Base-by-base conservation (phyloP, 2,329 filamentous ascomycete species). In the Laburnicola sp. region DNA sequence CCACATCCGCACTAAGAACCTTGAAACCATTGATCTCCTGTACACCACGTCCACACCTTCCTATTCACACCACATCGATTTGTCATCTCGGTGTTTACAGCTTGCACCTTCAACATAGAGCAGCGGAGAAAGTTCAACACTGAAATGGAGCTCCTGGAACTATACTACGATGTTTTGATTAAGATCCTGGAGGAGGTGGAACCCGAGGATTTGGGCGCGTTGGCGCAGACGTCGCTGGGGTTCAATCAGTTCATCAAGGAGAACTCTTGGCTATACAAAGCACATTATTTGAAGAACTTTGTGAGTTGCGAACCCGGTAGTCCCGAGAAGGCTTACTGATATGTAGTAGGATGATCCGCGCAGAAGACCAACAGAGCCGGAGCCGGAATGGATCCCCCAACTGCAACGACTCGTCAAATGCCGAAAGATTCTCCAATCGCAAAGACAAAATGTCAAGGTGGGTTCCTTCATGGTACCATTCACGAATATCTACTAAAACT, bases 191-290 rank as follows among this genome's bases (percentile, higher is more conserved):
- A 69, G 34, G 66, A 70, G 36, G 47, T 71, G 21, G 54, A 70
- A 2, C 63, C 69, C 2, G 57, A 56, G 25, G 69, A 72, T 45
- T 50, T 72, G 6, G 68, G 63, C 2, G 49, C 62, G 28, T 70
- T 66, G 51, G 63, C 68, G 2, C 57, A 58, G 36, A 65, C 68
- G 2, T 70, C 63, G 2, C 58, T 46, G 38, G 63, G 51, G 4
- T 72, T 91, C 39, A 71, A 81, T 51, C 68, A 74, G 31, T 82
- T 83, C 55, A 76, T 88, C 47, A 76, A 73, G 41, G 76, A 75
- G 37, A 88, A 91, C 65, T 67, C 71, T 11, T 73, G 81, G 6
- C 73, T 91, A 8, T 86, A 79, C 69, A 85, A 82, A 53, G 78
- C 81, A 22, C 73, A 88, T 4, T 91, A 89, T 65, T 69, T 86